A percentile compares a stretch with the other conserved stretches of the same genome.
These are phyloP conservation scores for Plasmopara halstedii DNA, from an alignment of 352 stramenopile genomes.

Conservation along the genomic window DNA sequence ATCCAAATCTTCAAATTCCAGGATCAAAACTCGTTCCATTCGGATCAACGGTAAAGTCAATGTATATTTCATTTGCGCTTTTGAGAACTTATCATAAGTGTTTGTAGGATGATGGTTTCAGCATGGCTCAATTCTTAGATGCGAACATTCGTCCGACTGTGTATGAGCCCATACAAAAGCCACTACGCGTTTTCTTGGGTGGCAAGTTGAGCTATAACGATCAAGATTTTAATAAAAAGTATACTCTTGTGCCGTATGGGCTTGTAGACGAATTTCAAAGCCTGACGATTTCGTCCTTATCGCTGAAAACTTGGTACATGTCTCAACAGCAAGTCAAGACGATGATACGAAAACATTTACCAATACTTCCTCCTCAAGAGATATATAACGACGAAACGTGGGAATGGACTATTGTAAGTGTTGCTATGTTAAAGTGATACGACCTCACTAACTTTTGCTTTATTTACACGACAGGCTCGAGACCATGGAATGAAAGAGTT, in stretches of 20 bases:
- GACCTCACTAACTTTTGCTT: background rate
- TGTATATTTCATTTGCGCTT: background rate
- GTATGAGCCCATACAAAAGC: background rate
- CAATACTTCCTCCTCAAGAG: slow-evolving; percentile 35
- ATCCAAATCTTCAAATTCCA: slow-evolving; percentile 62
- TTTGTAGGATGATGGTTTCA: slow-evolving; percentile 41
- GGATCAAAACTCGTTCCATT: slow-evolving; percentile 34
- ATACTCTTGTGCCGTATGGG: slow-evolving; percentile 40
- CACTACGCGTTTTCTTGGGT: slow-evolving; percentile 67
- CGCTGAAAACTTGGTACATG: slow-evolving; percentile 39
- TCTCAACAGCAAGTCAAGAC: slow-evolving; percentile 27
- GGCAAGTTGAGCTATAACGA: slow-evolving; percentile 73
- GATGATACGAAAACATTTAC: slow-evolving; percentile 32
- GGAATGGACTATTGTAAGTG: slow-evolving; percentile 87
- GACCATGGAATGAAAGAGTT: slow-evolving; percentile 72
- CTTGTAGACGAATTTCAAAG: slow-evolving; percentile 49
- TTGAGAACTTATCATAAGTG: background rate
- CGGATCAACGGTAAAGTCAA: slow-evolving; percentile 20
- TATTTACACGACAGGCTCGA: slow-evolving; percentile 28
- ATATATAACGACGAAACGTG: slow-evolving; percentile 88
- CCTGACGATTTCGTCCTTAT: slow-evolving; percentile 3
- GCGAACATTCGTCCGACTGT: slow-evolving; percentile 19
- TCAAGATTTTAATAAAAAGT: slow-evolving; percentile 40
- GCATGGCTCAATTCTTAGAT: slow-evolving; percentile 35
- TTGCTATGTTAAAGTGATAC: background rate